Percentiles rank a stretch among this genome's conserved stretches.
phyloP scores from a whole-genome alignment of 768 basidiomycete species.

The Lactarius psammicola region DNA sequence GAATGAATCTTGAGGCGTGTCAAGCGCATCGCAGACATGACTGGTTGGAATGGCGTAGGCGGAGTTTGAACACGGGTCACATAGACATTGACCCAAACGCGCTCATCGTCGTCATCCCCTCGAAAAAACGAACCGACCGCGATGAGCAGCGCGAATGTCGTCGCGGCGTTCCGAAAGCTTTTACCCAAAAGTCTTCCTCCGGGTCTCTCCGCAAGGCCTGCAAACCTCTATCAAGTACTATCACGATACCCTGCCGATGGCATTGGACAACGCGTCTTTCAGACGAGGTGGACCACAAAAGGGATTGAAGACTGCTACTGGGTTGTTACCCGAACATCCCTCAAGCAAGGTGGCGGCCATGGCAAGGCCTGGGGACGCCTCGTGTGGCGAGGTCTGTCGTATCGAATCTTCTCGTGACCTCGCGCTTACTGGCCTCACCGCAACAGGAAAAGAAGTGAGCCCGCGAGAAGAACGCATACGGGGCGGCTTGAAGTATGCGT shows the following conservation, averaged over 20 bases:
- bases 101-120: background rate
- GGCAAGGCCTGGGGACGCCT: conserved; percentile 84
- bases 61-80: conserved; percentile 19
- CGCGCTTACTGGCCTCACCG: background rate
- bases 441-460: conserved; percentile 62
- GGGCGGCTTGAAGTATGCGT: conserved; percentile 72
- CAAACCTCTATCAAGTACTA: conserved; percentile 70
- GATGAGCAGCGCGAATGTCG: conserved; percentile 30
- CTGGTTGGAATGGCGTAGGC: background rate
- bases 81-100: background rate
- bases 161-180: conserved; percentile 48
- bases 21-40: conserved; percentile 9
- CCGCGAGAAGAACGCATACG: conserved; percentile 58
- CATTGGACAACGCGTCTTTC: conserved; percentile 65
- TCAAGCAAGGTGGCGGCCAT: conserved; percentile 71
- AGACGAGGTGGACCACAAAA: conserved; percentile 71
- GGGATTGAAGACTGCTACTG: conserved; percentile 68
- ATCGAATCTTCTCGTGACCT: background rate
- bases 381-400: conserved; percentile 69
- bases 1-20: conserved; percentile 4
- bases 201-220: conserved; percentile 53
- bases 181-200: conserved; percentile 61
- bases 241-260: conserved; percentile 66
- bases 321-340: conserved; percentile 65
- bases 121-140: conserved; percentile 7